Percentiles rank a stretch among this genome's conserved stretches.
Conservation (phyloP, 176 grass and related monocot species). For the Carex littledalei region DNA sequence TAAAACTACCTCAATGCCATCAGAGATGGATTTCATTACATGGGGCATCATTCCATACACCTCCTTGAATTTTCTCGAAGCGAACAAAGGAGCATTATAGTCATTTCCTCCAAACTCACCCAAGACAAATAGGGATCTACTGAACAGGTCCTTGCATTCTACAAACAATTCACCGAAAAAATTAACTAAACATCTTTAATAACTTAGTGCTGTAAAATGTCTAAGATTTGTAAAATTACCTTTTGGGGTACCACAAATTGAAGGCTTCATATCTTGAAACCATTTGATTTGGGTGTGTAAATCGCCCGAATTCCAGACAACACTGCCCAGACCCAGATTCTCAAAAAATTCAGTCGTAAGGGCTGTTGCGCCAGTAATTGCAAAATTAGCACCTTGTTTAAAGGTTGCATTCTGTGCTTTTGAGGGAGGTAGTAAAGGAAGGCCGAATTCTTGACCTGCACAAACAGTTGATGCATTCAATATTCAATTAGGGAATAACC, state of each 20-base stretch:
- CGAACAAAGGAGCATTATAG: constrained; percentile 70
- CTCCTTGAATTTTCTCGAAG: constrained; percentile 38
- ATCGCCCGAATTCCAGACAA: constrained; percentile 72
- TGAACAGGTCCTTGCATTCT: constrained; percentile 61
- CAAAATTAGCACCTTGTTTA: constrained; percentile 74
- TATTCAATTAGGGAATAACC: not conserved
- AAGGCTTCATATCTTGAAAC: constrained; percentile 81
- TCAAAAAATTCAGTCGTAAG: constrained; percentile 71
- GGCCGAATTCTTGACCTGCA: constrained; percentile 61
- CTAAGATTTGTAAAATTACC: constrained; percentile 33
- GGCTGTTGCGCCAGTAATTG: constrained; percentile 84
- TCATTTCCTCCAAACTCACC: constrained; percentile 90
- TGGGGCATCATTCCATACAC: constrained; percentile 65
- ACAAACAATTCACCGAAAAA: not conserved
- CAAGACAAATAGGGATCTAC: constrained; percentile 60
- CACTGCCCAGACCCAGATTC: constrained; percentile 41
- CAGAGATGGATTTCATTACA: constrained; percentile 63
- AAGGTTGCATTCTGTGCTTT: constrained; percentile 57
- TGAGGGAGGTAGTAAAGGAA: constrained; percentile 71
- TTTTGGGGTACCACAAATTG: constrained; percentile 54
- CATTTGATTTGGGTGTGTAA: constrained; percentile 84
- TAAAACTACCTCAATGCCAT: constrained; percentile 52
- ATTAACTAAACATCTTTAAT: not conserved
- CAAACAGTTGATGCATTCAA: not conserved
- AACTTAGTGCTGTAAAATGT: not conserved